Percentiles rank a stretch among this genome's conserved stretches.
Conservation (phyloP, 345 rosid genomes). For the Luvunga scandens region DNA sequence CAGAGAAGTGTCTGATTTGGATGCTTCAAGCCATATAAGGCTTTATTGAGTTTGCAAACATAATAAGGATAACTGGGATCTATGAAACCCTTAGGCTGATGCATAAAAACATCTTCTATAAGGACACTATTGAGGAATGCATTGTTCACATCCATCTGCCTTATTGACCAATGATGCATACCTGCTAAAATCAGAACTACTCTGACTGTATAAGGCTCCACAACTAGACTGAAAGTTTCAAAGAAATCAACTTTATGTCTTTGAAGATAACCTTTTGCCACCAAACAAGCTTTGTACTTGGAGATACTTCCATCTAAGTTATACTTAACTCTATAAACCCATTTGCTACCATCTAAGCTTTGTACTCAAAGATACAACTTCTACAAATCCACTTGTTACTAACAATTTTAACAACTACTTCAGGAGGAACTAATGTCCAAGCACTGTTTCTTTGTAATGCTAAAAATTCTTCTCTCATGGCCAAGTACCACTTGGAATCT, state of each 20-base stretch:
- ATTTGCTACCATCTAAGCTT: too few species aligned
- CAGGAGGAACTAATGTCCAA: neutral
- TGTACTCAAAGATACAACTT: too few species aligned
- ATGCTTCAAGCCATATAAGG: neutral
- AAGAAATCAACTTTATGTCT: too few species aligned
- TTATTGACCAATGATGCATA: too few species aligned
- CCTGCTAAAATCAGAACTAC: fast-evolving
- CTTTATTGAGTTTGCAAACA: neutral
- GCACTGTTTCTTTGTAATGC: too few species aligned
- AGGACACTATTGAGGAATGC: neutral
- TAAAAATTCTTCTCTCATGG: too few species aligned
- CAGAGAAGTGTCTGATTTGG: fast-evolving
- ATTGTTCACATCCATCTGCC: neutral
- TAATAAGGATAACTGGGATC: neutral
- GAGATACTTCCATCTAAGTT: neutral
- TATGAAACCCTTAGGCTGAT: neutral
- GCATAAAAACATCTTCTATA: neutral
- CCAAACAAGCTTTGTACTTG: neutral
- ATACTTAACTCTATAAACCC: neutral
- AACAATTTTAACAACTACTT: fast-evolving
- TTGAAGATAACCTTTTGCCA: neutral
- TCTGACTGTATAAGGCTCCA: too few species aligned
- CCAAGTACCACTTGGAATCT: too few species aligned
- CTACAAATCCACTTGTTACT: neutral
- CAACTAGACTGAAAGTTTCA: too few species aligned